Evolutionary conservation across 2,329 filamentous ascomycete genomes (phyloP), one percentile per base, ranked within the genome.

Genomic region (Sporothrix pseudoabietina): DNA sequence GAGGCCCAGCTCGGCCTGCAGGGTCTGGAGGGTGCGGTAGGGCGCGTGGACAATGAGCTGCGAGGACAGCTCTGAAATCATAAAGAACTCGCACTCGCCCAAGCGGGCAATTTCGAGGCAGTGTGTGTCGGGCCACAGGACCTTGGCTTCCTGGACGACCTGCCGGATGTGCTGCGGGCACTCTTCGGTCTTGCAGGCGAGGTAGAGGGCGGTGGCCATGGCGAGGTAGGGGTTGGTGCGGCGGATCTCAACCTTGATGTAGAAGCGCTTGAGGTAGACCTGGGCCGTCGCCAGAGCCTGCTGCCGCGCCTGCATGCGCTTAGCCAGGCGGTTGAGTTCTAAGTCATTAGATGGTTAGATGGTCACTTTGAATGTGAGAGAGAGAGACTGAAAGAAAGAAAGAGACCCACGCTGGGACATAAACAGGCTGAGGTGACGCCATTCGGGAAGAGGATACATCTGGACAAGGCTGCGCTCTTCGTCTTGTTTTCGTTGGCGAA

Each of bases 161-260:
- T 97, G 88, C 41, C 96, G 89, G 78, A 99, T 98, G 81, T 99
- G 96, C 81, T 98, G 95, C 2, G 96, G 96, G 69, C 91, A 94
- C 82, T 99, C 96, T 81, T 99, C 96, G 89, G 97, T 97, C 83
- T 99, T 99, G 84, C 94, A 97, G 26, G 96, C 94, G 49, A 99
- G 86, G 81, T 99, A 99, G 75, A 98, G 87, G 5, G 95, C 93
- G 1, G 96, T 98, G n/a, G 94, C 91, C 76, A 97, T 88, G 74
- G 98, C 90, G 49, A 98, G 89, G 80, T 97, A 97, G 4, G 95
- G 94, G 78, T 98, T 99, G 66, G 94, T 97, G 76, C 91, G 90
- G 73, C 95, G 91, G 76, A 98, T 94, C 79, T 97, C 94, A 78
- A 97, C 92, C 78, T 92, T 93, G 63, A 90, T 90, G 82, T 97